Evolutionary conservation across 1,284 basidiomycete species (phyloP), one percentile per base, ranked within the genome.

Genomic region (Ceratobasidium sp.): DNA sequence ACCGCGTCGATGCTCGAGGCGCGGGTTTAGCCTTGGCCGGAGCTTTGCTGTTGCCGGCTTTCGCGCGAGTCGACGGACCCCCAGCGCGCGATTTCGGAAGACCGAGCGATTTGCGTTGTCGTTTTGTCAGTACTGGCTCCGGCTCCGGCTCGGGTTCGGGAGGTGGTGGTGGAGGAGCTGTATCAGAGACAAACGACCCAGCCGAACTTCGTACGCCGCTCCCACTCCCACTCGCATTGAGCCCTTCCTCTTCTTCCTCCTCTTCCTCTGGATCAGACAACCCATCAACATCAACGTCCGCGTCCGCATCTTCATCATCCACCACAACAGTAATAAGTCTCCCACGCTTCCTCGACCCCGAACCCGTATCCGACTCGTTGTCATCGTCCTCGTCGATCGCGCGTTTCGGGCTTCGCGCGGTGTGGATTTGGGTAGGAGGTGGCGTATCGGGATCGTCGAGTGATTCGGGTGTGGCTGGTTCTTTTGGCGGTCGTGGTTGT

Each of bases 61-160:
- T 42, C n/a, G 78, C 82, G 39, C 85, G 80, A 78, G 85, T 81
- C 64, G 85, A 13, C 85, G 53, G 20, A 55, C 69, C 55, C 1
- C 33, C 33, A 33, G 69, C 44, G 13, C 67, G 67, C 4, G 85
- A 80, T 83, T 91, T 92, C 0, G 93, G 92, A 53, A 94, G 83
- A 0, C 92, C 92, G 2, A 92, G 86, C 13, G 86, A 87, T 84
- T 92, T 94, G 33, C 92, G 87, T 84, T 95, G 89, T 56, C 93
- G 86, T 61, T 90, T 86, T 15, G 93, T 94, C 69, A 94, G 80
- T 2, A 83, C 84, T 53, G 81, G 85, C 76, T 86, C 58, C 6
- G 42, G 46, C 39, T 80, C 79, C 28, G 80, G 68, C 71, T 79
- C 78, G 10, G 33, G 33, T 33, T 33, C 33, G 33, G 33, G 33